phyloP scores from a whole-genome alignment of 2,329 filamentous ascomycete genomes.

The Neofusicoccum cordaticola region DNA sequence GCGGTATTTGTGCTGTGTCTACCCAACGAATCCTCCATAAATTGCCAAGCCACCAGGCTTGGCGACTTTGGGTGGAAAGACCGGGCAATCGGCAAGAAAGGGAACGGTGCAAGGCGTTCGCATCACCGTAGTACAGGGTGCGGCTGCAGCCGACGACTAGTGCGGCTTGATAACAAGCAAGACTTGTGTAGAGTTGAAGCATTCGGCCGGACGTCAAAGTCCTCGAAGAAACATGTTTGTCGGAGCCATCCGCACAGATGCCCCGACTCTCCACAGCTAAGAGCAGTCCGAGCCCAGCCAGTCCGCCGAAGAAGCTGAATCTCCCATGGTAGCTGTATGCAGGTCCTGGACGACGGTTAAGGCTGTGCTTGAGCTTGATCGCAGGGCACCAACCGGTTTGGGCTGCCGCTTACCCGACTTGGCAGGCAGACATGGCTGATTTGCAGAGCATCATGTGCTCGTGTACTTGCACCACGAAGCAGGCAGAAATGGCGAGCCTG shows the following conservation, averaged over 20 bases:
- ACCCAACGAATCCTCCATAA: not conserved
- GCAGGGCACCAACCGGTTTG: not conserved
- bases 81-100: not conserved
- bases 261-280: too few relatives aligned
- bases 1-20: not conserved
- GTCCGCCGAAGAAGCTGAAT: too few relatives aligned
- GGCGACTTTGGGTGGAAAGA: not conserved
- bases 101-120: not conserved
- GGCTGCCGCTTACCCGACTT: slow-evolving; percentile 8
- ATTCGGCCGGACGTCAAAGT: too few relatives aligned
- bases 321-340: not conserved
- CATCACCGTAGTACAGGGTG: too few relatives aligned
- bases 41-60: not conserved
- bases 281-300: too few relatives aligned
- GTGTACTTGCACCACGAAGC: not conserved
- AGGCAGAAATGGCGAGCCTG: not conserved
- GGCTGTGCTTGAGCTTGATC: not conserved
- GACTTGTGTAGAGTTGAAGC: too few relatives aligned
- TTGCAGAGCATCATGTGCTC: not conserved
- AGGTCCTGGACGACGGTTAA: not conserved
- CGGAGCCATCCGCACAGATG: too few relatives aligned
- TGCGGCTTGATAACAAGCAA: too few relatives aligned
- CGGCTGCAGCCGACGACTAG: too few relatives aligned
- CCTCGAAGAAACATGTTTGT: too few relatives aligned
- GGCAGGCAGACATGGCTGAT: not conserved